Evolutionary conservation across 768 basidiomycete genomes (phyloP).

Genomic region (Amanita fuliginea): DNA sequence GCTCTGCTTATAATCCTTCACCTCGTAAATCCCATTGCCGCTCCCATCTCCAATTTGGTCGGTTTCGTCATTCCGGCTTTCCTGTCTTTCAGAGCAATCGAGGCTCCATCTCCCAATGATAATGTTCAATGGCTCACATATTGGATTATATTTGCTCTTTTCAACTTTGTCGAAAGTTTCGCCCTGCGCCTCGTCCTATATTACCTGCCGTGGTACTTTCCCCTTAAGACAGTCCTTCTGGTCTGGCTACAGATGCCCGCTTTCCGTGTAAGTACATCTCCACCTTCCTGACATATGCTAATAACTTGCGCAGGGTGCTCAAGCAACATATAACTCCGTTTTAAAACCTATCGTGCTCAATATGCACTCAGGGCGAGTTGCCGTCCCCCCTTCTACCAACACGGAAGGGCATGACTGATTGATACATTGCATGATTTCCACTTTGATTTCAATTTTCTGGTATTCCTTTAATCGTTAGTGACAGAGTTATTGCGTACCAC

Average conservation of each 20-base stretch:
- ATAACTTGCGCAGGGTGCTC: constrained; percentile 57
- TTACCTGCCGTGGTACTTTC: constrained; percentile 92
- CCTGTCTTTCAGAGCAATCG: constrained; percentile 91
- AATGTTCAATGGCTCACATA: constrained; percentile 97
- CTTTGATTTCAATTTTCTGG: not conserved
- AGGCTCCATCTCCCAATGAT: constrained; percentile 70
- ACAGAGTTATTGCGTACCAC: not conserved
- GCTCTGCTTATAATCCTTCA: constrained; percentile 62
- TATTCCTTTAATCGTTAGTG: not conserved
- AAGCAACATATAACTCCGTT: constrained; percentile 63
- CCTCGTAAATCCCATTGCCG: constrained; percentile 84
- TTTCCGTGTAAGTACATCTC: constrained; percentile 56
- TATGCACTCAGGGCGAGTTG: constrained; percentile 31
- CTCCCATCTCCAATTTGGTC: constrained; percentile 87
- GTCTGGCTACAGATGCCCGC: constrained; percentile 86
- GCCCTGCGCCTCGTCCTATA: constrained; percentile 78
- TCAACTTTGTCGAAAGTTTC: constrained; percentile 87
- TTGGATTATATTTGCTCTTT: constrained; percentile 91
- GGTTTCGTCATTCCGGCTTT: constrained; percentile 94
- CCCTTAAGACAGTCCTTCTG: constrained; percentile 85
- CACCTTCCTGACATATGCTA: constrained; percentile 6
- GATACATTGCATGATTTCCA: not conserved
- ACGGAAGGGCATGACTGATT: constrained; percentile 20
- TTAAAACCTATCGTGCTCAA: constrained; percentile 76
- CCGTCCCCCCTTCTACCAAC: constrained; percentile 38